These are phyloP conservation scores for Spongospora subterranea DNA, from an alignment of 208 protist genomes.

Conservation along the genomic window DNA sequence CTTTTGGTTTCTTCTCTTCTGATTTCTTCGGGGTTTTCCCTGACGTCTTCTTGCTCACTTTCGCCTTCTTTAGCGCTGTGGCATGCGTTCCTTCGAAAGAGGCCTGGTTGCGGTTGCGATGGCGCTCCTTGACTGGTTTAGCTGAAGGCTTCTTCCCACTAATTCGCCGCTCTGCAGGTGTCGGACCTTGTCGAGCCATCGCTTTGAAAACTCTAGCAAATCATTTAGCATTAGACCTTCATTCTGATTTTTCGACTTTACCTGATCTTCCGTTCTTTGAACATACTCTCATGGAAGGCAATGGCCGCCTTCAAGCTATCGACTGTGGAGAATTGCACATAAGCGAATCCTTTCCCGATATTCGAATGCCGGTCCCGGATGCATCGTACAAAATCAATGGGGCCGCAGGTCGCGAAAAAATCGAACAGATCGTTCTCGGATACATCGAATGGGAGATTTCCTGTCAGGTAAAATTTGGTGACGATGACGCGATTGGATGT, in stretches of 20 bases:
- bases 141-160: too few relatives aligned
- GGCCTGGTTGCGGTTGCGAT: neutral
- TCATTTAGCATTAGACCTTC: neutral
- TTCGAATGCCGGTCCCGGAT: slow-evolving; percentile 24
- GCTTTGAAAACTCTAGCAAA: neutral
- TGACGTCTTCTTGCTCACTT: neutral
- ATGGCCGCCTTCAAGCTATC: neutral
- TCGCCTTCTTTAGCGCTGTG: neutral
- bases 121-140: neutral
- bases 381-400: slow-evolving; percentile 46
- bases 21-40: too few relatives aligned
- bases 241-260: neutral
- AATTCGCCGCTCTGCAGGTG: neutral
- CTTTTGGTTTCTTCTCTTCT: too few relatives aligned
- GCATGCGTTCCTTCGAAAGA: neutral
- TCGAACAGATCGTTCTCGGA: slow-evolving; percentile 9
- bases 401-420: neutral
- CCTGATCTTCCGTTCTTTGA: neutral
- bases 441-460: slow-evolving; percentile 32
- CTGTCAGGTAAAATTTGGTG: neutral
- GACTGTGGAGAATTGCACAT: neutral
- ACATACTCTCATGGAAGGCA: neutral
- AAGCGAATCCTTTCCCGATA: slow-evolving; percentile 31
- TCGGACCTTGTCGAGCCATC: neutral
- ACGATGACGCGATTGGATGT: neutral